phyloP scores from a whole-genome alignment of 1,284 basidiomycete genomes.

The Marasmius tenuissimus region DNA sequence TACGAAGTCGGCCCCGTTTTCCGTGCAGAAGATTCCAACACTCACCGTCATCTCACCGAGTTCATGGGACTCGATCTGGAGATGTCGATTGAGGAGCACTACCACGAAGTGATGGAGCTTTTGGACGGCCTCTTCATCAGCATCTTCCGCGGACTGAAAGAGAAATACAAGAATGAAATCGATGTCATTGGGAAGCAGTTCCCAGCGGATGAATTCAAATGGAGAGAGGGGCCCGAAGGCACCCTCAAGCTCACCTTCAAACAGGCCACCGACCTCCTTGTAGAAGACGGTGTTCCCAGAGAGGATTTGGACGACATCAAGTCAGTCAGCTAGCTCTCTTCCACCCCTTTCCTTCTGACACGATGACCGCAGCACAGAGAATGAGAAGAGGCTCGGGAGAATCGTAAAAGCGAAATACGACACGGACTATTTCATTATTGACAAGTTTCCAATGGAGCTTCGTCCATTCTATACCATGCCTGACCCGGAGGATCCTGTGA shows the following conservation, averaged over 20 bases:
- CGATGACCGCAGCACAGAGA: conserved; percentile 65
- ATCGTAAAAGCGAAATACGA: conserved; percentile 91
- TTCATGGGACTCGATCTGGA: conserved; percentile 99
- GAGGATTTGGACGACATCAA: conserved; percentile 85
- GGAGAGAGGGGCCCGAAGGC: conserved; percentile 78
- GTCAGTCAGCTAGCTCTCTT: conserved; percentile 41
- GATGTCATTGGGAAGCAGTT: conserved; percentile 83
- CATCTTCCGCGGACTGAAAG: conserved; percentile 82
- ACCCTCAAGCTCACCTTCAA: conserved; percentile 84
- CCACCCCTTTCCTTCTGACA: background rate
- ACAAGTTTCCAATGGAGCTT: conserved; percentile 93
- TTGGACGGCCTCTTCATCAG: conserved; percentile 82
- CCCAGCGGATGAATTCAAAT: conserved; percentile 89
- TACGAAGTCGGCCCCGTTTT: conserved; percentile 98
- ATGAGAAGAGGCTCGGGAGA: conserved; percentile 90
- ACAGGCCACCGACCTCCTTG: conserved; percentile 87
- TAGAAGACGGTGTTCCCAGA: conserved; percentile 77
- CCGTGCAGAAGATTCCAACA: conserved; percentile 98
- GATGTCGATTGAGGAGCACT: conserved; percentile 98
- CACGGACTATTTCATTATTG: conserved; percentile 97
- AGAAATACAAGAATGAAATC: conserved; percentile 81
- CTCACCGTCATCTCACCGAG: conserved; percentile 97
- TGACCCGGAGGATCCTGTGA: conserved; percentile 82
- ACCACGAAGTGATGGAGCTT: conserved; percentile 92
- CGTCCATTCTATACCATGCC: conserved; percentile 99